Evolutionary conservation across 2,329 filamentous ascomycete species (phyloP), one percentile per base, ranked within the genome.

Genomic region (Diaporthe nobilis): DNA sequence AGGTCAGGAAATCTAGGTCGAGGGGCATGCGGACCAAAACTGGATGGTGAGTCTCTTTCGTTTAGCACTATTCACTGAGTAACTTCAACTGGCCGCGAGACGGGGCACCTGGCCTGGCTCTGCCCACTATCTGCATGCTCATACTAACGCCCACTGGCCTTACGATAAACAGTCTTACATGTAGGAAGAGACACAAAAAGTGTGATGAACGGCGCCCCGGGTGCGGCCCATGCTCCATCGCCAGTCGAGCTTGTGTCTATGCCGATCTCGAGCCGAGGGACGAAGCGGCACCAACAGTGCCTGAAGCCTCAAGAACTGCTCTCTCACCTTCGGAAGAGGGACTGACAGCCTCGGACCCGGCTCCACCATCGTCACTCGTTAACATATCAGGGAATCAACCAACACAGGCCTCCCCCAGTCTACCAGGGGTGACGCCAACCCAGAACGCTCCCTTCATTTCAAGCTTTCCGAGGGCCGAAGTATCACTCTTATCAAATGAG

Each of bases 121-220:
- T 10, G n/a, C 44, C 31, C 17, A 3, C 15, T 15, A 6, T 42
- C 25, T 25, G 44, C 8, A 10, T 20, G 15, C 28, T 37, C 12
- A 20, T 17, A 20, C 55, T 72, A 28, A 73, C 15, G 78, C 25
- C 22, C 72, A 31, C 17, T n/a, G 20, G 37, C 37, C 37, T 28
- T 42, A n/a, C 20, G 28, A 9, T 53, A 28, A 72, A 77, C 22
- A 86, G 85, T 77, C 80, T 86, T 60, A 86, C 85, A 17, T 88
- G 86, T 79, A 84, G 86, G 61, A 83, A 83, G 75, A 81, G 87
- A 75, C 85, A 88, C 77, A 87, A 88, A 79, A 89, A 89, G 81
- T 89, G 87, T 79, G 87, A 88, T 76, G 87, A 89, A 80, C 81
- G 81, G 49, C 85, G 84, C 76, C 86, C 85, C 34, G n/a, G 37